phyloP scores from a whole-genome alignment of 2,329 filamentous ascomycete genomes.

The Beauveria sp. region DNA sequence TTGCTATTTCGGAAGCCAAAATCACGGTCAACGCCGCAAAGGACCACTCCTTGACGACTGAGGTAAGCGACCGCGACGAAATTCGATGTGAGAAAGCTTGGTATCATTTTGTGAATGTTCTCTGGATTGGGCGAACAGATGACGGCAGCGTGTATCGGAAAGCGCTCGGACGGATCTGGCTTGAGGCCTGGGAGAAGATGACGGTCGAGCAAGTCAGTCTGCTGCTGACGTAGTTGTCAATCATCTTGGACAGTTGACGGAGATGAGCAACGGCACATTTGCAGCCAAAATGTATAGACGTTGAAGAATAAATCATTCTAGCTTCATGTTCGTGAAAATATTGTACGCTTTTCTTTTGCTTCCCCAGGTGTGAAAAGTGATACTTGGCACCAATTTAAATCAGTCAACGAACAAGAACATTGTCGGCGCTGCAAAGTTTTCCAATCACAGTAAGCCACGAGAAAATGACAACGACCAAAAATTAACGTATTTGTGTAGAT shows the following conservation, averaged over 20 bases:
- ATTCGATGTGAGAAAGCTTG: neutral
- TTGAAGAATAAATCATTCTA: too few relatives aligned
- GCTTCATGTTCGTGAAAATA: too few relatives aligned
- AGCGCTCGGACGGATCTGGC: conserved; percentile 10
- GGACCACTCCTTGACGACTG: neutral
- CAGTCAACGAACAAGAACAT: too few relatives aligned
- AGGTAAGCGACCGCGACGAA: neutral
- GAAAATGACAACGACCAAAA: neutral
- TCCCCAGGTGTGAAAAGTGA: too few relatives aligned
- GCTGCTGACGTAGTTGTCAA: neutral
- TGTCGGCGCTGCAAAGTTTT: too few relatives aligned
- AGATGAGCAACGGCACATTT: neutral
- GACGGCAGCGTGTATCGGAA: conserved; percentile 8
- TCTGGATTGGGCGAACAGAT: conserved; percentile 8
- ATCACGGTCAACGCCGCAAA: neutral
- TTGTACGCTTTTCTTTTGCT: too few relatives aligned
- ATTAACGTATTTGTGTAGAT: too few relatives aligned
- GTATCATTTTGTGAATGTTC: conserved; percentile 10
- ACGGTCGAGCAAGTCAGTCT: conserved; percentile 5
- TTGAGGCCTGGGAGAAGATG: conserved; percentile 1
- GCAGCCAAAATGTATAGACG: too few relatives aligned
- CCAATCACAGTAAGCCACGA: too few relatives aligned
- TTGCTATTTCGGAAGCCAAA: conserved; percentile 7
- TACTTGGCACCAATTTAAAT: too few relatives aligned
- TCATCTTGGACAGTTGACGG: neutral